These are phyloP conservation scores for Stagonosporopsis cucurbitacearum DNA, from an alignment of 2,329 filamentous ascomycete species.

Conservation along the genomic window DNA sequence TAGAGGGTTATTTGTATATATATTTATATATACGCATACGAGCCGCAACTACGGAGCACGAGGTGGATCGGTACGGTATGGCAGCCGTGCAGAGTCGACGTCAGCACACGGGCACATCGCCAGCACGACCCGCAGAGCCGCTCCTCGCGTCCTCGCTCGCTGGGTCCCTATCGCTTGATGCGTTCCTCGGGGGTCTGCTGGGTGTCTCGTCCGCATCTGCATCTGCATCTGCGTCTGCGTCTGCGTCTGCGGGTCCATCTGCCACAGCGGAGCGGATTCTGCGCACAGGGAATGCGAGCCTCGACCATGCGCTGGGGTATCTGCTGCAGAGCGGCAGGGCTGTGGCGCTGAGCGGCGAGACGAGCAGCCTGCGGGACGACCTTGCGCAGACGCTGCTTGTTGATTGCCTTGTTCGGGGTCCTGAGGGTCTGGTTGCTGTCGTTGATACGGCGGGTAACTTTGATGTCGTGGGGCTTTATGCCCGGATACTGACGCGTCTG, in stretches of 20 bases:
- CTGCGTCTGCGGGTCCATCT: neutral
- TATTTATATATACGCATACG: no score
- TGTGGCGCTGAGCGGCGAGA: constrained; percentile 3
- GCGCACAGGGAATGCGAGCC: neutral
- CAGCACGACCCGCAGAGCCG: neutral
- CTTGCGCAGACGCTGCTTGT: constrained; percentile 43
- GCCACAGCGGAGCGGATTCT: neutral
- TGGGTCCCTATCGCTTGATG: neutral
- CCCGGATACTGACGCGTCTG: neutral
- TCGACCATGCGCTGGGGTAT: neutral
- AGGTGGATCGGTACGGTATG: neutral
- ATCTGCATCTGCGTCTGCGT: neutral
- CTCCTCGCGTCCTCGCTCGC: constrained; percentile 6
- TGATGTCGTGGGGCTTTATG: constrained; percentile 50
- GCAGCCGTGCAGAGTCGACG: neutral
- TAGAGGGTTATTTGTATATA: no score
- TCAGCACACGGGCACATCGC: neutral
- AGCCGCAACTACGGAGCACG: neutral
- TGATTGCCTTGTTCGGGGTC: constrained; percentile 46
- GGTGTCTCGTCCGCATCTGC: neutral
- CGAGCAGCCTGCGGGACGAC: neutral
- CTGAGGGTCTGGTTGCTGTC: constrained; percentile 46
- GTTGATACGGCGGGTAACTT: constrained; percentile 57
- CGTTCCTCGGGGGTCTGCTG: neutral
- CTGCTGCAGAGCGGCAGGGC: neutral